These are phyloP conservation scores for Triticum timopheevii DNA, from an alignment of 176 grass and related monocot genomes.

Conservation along the genomic window DNA sequence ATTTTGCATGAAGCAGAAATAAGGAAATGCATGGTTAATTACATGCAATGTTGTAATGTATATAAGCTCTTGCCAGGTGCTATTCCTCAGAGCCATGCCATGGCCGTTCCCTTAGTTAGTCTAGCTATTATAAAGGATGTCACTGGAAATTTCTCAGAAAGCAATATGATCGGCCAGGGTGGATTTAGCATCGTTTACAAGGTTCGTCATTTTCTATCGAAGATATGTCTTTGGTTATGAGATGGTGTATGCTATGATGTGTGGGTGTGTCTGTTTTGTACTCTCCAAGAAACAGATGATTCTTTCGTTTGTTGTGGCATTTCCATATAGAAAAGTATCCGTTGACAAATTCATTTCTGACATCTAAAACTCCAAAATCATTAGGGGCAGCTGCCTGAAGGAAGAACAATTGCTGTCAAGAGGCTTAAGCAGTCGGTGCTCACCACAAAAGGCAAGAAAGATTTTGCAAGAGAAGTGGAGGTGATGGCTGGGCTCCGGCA, in stretches of 20 bases:
- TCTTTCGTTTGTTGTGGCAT: not conserved
- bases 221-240: no score
- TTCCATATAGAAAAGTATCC: not conserved
- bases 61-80: not conserved
- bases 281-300: not conserved
- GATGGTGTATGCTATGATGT: not conserved
- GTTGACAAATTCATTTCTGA: not conserved
- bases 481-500: slow-evolving; percentile 33
- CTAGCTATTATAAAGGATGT: not conserved
- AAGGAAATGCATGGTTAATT: no score
- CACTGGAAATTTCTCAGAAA: slow-evolving; percentile 26
- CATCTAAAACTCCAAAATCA: not conserved
- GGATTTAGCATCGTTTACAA: slow-evolving; percentile 33
- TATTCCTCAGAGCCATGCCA: not conserved
- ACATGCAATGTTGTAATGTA: not conserved
- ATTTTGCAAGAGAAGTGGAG: slow-evolving; percentile 33
- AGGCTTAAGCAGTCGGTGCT: not conserved
- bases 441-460: not conserved
- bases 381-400: slow-evolving; percentile 16
- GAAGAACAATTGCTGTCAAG: slow-evolving; percentile 28
- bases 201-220: not conserved
- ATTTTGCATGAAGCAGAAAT: not conserved
- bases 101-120: slow-evolving; percentile 4
- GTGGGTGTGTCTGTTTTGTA: not conserved
- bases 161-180: slow-evolving; percentile 25